A percentile compares a stretch with the other conserved stretches of the same genome.
Conservation (phyloP, 495 filamentous ascomycete genomes). For the Oleoguttula mirabilis region DNA sequence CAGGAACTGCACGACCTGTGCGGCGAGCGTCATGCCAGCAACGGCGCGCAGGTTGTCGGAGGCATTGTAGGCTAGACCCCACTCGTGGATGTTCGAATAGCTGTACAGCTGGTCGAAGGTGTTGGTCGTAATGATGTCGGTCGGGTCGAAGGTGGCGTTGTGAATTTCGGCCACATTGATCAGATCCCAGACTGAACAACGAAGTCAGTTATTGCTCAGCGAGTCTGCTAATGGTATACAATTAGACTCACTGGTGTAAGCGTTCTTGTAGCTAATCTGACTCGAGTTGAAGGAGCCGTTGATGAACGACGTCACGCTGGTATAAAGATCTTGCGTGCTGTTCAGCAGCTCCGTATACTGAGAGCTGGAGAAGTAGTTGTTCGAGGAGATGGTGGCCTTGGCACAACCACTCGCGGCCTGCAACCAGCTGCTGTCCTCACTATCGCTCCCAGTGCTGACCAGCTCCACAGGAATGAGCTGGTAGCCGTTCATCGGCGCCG, state of each 20-base stretch:
- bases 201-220: too few species aligned
- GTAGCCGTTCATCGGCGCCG: conserved; percentile 47
- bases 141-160: conserved; percentile 47
- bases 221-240: too few species aligned
- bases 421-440: conserved; percentile 47
- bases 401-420: conserved; percentile 47
- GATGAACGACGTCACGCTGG: conserved; percentile 47
- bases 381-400: conserved; percentile 53
- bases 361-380: conserved; percentile 54
- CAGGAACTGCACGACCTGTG: conserved; percentile 48
- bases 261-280: conserved; percentile 55
- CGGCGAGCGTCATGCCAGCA: conserved; percentile 51
- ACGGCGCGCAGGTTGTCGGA: conserved; percentile 49
- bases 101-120: conserved; percentile 46
- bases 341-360: conserved; percentile 43
- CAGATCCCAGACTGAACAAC: conserved; percentile 50
- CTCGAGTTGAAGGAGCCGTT: conserved; percentile 42
- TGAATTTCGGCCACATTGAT: conserved; percentile 63
- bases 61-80: conserved; percentile 49
- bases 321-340: conserved; percentile 53
- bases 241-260: conserved; percentile 44
- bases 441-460: conserved; percentile 34
- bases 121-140: conserved; percentile 37
- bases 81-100: conserved; percentile 56
- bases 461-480: conserved; percentile 46